These are phyloP conservation scores for Zelopaecilomyces penicillatus DNA, from an alignment of 2,329 filamentous ascomycete species.

Conservation along the genomic window DNA sequence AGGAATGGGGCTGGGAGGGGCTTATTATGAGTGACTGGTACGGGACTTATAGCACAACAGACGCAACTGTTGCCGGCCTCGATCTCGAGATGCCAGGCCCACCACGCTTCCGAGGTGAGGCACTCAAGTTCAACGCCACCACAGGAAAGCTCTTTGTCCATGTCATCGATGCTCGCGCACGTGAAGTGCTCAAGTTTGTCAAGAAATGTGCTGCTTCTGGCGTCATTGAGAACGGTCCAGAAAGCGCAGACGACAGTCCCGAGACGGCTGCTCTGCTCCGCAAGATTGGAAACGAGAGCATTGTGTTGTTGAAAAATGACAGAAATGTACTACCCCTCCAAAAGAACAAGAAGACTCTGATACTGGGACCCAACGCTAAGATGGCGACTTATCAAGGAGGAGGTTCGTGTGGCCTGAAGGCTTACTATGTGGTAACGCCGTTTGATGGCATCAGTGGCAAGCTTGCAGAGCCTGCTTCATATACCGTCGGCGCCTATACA, in stretches of 20 bases:
- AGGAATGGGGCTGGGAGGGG: slow-evolving; percentile 51
- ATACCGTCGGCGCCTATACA: slow-evolving; percentile 54
- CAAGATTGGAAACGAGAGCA: slow-evolving; percentile 57
- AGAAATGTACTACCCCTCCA: slow-evolving; percentile 53
- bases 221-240: slow-evolving; percentile 45
- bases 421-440: slow-evolving; percentile 63
- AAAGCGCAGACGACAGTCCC: slow-evolving; percentile 47
- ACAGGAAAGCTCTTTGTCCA: slow-evolving; percentile 49
- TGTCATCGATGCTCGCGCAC: slow-evolving; percentile 49
- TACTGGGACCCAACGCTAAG: slow-evolving; percentile 52
- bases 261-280: slow-evolving; percentile 57
- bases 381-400: slow-evolving; percentile 52
- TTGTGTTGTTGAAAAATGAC: slow-evolving; percentile 68
- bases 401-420: slow-evolving; percentile 51
- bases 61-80: slow-evolving; percentile 42
- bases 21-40: slow-evolving; percentile 54
- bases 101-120: slow-evolving; percentile 40
- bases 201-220: slow-evolving; percentile 47
- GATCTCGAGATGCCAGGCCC: slow-evolving; percentile 55
- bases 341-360: slow-evolving; percentile 51
- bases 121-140: slow-evolving; percentile 42
- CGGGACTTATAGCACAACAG: slow-evolving; percentile 47
- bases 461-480: slow-evolving; percentile 34
- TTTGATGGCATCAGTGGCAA: slow-evolving; percentile 59
- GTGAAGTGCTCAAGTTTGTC: slow-evolving; percentile 49